Evolutionary conservation across 805 yeast genomes (phyloP), one percentile per base, ranked within the genome.

Genomic region (Suhomyces sp.): DNA sequence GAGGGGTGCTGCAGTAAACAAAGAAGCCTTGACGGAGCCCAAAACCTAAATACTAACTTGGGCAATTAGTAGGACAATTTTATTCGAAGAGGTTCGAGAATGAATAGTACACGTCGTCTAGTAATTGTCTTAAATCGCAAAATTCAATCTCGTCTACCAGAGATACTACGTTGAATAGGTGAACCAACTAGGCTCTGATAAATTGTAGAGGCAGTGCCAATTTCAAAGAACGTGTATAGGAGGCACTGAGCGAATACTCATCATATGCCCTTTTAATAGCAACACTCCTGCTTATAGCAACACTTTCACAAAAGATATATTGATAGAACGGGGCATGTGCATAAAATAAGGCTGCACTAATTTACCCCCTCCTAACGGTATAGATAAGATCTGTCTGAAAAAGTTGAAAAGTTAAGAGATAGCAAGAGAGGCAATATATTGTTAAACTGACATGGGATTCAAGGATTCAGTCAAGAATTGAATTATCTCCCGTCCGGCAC

Each of bases 1-100:
- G 42, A 36, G 44, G 49, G 44, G 49, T 24, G 42, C 44, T 19
- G 42, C 42, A 45, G n/a, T 38, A 38, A 38, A 38, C 42, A 38
- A 38, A 8, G n/a, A 17, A 3, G 10, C 13, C 19, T 29, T 19
- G 17, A 15, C 42, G n/a, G 23, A 8, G 42, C 24, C 13, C 24
- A 19, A 19, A 38, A 38, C 23, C 42, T 5, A 38, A 19, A 38
- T 17, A 9, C 24, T 12, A 17, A 17, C 13, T 38, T 9, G 9
- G 42, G 42, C 42, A 19, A 17, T 19, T 5, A 19, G 9, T 6
- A 1, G 19, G 24, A 6, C 19, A 13, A 17, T 19, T 19, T 38
- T 17, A 10, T 19, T 38, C 24, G 4, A 10, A 38, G 23, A 17
- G 13, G 17, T 17, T 17, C 24, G 24, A 38, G 42, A 17, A 19